Conservation (phyloP, 345 rosid genomes). For the Salix arbutifolia region DNA sequence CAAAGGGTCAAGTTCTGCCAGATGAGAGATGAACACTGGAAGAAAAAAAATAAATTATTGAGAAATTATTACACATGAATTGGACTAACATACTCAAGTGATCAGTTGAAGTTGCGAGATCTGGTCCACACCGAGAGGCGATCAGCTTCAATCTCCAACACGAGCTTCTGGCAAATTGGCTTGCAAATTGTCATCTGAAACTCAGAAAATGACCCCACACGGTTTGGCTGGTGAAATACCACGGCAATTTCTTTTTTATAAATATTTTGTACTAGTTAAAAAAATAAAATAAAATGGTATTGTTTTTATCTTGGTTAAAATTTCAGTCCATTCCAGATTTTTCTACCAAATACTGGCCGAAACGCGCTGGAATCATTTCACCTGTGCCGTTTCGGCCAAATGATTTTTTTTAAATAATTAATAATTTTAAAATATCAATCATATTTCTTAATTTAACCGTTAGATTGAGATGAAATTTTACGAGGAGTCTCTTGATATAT, state of each 20-base stretch:
- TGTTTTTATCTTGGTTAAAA: too few relatives aligned
- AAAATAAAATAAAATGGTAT: fast-evolving
- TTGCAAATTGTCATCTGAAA: background rate
- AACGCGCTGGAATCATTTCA: fast-evolving
- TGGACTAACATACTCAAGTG: conserved; percentile 8
- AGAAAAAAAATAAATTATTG: background rate
- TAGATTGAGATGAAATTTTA: too few relatives aligned
- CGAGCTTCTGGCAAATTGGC: background rate
- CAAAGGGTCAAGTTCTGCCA: background rate
- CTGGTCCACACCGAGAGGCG: background rate
- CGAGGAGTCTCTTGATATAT: too few relatives aligned
- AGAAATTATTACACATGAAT: background rate
- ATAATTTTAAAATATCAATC: too few relatives aligned
- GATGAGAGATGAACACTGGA: background rate
- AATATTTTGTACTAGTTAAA: too few relatives aligned
- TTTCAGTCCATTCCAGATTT: too few relatives aligned
- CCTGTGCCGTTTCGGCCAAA: fast-evolving
- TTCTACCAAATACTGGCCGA: fast-evolving
- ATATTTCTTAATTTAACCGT: too few relatives aligned
- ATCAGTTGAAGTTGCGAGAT: background rate
- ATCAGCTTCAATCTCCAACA: background rate
- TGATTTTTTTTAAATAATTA: fast-evolving
- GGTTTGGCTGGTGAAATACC: conserved; percentile 3
- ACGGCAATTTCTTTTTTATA: background rate
- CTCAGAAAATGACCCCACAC: conserved; percentile 5